Conservation (phyloP, 83 land plant genomes). For the Larix sibirica region DNA sequence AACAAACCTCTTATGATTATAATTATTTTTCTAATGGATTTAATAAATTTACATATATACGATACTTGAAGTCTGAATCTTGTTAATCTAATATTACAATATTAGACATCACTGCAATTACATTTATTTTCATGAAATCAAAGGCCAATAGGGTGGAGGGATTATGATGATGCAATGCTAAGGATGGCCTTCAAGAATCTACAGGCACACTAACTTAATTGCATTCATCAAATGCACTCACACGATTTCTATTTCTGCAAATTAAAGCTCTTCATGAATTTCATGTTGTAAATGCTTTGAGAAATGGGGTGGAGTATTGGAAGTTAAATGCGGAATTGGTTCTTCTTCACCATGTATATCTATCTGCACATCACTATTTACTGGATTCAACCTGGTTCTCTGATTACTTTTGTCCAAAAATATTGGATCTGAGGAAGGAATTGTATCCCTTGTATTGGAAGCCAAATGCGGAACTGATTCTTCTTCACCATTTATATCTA, state of each 20-base stretch:
- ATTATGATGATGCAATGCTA: neutral
- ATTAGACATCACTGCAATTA: neutral
- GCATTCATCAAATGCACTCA: neutral
- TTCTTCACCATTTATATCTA: conserved; percentile 2
- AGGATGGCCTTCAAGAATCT: neutral
- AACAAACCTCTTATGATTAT: neutral
- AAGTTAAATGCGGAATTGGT: neutral
- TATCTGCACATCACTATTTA: neutral
- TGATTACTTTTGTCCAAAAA: conserved; percentile 3
- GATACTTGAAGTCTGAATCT: neutral
- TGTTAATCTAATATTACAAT: neutral
- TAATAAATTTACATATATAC: neutral
- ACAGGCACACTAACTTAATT: neutral
- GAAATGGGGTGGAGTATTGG: neutral
- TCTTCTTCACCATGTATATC: conserved; percentile 2
- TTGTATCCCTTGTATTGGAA: neutral
- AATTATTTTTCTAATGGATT: neutral
- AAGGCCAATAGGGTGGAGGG: neutral
- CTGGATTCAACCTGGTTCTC: neutral
- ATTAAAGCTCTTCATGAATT: conserved; percentile 7
- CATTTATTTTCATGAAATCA: neutral
- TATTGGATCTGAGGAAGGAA: neutral
- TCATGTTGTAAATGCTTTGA: neutral
- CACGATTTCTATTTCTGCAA: neutral
- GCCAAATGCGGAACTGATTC: neutral